These are phyloP conservation scores for Naganishia cerealis DNA, from an alignment of 1,284 basidiomycete species.

Conservation along the genomic window DNA sequence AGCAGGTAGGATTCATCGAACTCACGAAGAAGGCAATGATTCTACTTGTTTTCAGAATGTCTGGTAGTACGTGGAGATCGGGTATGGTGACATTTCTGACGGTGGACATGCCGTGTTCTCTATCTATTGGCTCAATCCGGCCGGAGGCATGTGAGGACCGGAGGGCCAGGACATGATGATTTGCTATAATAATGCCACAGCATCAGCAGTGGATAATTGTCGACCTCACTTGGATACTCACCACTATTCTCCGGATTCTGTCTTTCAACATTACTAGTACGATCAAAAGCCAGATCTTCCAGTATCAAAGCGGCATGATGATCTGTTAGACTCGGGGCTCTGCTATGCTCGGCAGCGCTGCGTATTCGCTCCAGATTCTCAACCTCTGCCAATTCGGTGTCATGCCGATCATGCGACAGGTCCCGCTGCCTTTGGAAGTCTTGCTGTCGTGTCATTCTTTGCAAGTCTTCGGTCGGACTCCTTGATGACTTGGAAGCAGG, in stretches of 20 bases:
- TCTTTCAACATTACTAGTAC: conserved; percentile 23
- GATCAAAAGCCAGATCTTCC: conserved; percentile 25
- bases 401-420: not conserved
- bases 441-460: not conserved
- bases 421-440: not conserved
- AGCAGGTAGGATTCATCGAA: not conserved
- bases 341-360: not conserved
- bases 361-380: not conserved
- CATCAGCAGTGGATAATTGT: not conserved
- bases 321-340: conserved; percentile 22
- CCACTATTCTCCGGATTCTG: conserved; percentile 11
- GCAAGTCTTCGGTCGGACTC: not conserved
- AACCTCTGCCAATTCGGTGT: not conserved
- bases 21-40: conserved; percentile 23
- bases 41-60: not conserved
- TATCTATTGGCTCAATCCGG: not conserved
- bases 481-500: not conserved
- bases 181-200: not conserved
- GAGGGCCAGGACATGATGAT: not conserved
- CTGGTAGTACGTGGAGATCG: conserved; percentile 8
- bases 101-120: not conserved
- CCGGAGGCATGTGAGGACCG: not conserved
- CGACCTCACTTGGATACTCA: not conserved
- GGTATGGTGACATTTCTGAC: not conserved
- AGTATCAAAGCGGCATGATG: conserved; percentile 23